Conservation (phyloP, 1,284 basidiomycete species). For the Pyrrhoderma noxium region DNA sequence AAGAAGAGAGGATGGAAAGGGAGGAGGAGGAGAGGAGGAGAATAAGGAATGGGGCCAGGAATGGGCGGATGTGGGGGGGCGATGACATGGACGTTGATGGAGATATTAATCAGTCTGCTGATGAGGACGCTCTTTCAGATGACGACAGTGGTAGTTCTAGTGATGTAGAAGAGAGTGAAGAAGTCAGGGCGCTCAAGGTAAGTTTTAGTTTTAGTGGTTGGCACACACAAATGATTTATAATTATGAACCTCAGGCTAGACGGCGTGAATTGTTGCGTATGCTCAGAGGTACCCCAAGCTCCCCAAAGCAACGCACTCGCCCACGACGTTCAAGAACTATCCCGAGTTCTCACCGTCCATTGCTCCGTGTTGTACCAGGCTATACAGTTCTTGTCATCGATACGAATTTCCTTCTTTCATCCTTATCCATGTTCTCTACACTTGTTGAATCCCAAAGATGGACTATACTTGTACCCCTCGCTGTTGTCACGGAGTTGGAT, state of each 20-base stretch:
- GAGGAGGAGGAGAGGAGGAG: conserved; percentile 64
- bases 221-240: conserved; percentile 10
- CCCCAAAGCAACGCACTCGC: conserved; percentile 10
- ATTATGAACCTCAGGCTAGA: conserved; percentile 44
- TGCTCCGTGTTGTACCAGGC: conserved; percentile 66
- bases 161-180: conserved; percentile 65
- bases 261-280: conserved; percentile 29
- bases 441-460: conserved; percentile 78
- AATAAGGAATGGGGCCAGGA: conserved; percentile 29
- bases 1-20: conserved; percentile 53
- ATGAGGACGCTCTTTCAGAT: conserved; percentile 35
- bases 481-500: conserved; percentile 94
- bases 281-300: conserved; percentile 22
- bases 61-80: conserved; percentile 46
- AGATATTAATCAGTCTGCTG: conserved; percentile 42
- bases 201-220: conserved; percentile 10
- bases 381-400: conserved; percentile 90
- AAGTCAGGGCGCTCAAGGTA: conserved; percentile 75
- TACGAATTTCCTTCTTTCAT: conserved; percentile 88
- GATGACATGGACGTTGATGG: conserved; percentile 36
- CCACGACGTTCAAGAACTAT: conserved; percentile 30
- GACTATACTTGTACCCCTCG: conserved; percentile 88
- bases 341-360: conserved; percentile 25
- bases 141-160: conserved; percentile 38
- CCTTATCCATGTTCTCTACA: conserved; percentile 61